Conservation (phyloP, 148 eudicot species). For the Euryodendron excelsum region DNA sequence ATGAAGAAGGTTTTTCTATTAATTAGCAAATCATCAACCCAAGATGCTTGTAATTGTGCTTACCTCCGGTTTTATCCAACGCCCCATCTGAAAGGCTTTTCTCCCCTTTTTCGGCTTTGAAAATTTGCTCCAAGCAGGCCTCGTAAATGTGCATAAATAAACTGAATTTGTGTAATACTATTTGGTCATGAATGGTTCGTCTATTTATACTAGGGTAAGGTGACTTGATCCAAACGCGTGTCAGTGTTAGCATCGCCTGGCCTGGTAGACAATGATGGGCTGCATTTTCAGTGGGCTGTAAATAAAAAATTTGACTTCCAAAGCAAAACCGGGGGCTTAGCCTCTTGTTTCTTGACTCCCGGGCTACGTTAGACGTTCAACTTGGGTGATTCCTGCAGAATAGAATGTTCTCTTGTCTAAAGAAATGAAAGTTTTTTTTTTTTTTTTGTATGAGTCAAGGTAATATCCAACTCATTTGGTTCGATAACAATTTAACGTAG, state of each 20-base stretch:
- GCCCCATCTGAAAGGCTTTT: conserved; percentile 31
- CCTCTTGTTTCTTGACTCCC: too few relatives aligned
- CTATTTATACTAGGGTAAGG: neutral
- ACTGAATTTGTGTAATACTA: neutral
- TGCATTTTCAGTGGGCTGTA: conserved; percentile 23
- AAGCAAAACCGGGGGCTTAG: conserved; percentile 14
- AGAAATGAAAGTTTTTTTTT: too few relatives aligned
- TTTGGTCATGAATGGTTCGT: neutral
- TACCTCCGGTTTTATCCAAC: conserved; percentile 68
- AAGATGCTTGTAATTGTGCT: neutral
- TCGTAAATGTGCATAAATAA: neutral
- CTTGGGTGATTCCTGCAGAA: too few relatives aligned
- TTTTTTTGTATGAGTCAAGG: too few relatives aligned
- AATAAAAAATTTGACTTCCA: conserved; percentile 3
- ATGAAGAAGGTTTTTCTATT: neutral
- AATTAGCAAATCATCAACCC: neutral
- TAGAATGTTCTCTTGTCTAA: too few relatives aligned
- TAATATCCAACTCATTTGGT: too few relatives aligned
- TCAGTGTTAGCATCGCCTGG: neutral
- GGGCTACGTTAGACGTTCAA: too few relatives aligned
- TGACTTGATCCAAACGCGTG: too few relatives aligned
- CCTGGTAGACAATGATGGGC: neutral
- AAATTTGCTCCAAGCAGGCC: neutral
- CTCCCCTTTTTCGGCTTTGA: neutral
- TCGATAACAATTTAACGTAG: too few relatives aligned